Percentiles rank a stretch among this genome's conserved stretches.
Conservation (phyloP, 495 filamentous ascomycete genomes). For the Xylona heveae region DNA sequence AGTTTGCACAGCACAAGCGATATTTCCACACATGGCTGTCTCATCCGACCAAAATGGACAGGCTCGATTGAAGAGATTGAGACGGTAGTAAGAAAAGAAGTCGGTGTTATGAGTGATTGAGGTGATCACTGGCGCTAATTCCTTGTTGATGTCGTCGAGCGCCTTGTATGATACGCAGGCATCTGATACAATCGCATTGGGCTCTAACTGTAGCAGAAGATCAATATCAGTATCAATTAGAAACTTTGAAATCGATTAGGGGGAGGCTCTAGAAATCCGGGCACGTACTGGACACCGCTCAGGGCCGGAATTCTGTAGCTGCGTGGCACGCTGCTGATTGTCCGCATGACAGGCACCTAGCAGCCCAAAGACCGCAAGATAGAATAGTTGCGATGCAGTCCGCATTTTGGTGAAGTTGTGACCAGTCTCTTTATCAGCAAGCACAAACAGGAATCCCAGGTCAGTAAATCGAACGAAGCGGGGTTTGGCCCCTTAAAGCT, state of each 20-base stretch:
- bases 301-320: slow-evolving; percentile 18
- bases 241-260: no score
- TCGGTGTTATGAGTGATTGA: slow-evolving; percentile 72
- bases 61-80: slow-evolving; percentile 88
- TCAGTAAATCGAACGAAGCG: no score
- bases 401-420: slow-evolving; percentile 33
- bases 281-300: slow-evolving; percentile 47
- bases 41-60: slow-evolving; percentile 95
- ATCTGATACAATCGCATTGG: slow-evolving; percentile 49
- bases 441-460: no score
- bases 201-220: slow-evolving; percentile 30
- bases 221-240: no score
- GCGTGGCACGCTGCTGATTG: slow-evolving; percentile 9
- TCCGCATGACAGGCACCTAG: slow-evolving; percentile 25
- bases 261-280: no score
- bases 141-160: slow-evolving; percentile 62
- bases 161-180: slow-evolving; percentile 83
- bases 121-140: slow-evolving; percentile 58
- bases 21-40: slow-evolving; percentile 89
- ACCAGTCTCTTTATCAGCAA: no score
- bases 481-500: no score
- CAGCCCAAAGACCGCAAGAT: slow-evolving; percentile 55
- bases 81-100: slow-evolving; percentile 91
- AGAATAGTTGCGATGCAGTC: slow-evolving; percentile 45
- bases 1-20: slow-evolving; percentile 92